Evolutionary conservation across 2,329 filamentous ascomycete species (phyloP).

Genomic region (Ceratocystis ficicola): DNA sequence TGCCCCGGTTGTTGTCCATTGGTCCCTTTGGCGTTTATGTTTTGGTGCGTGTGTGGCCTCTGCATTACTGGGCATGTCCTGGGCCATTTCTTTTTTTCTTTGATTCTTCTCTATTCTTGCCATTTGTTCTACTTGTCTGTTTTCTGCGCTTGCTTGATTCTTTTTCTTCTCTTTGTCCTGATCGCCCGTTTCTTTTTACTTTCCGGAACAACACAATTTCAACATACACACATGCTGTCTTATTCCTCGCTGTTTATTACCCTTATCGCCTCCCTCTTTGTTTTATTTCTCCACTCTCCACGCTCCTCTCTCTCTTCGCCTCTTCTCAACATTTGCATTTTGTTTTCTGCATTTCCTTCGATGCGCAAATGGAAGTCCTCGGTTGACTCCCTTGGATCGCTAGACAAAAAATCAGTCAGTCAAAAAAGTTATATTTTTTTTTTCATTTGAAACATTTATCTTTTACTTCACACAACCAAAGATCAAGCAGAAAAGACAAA

Average conservation of each 20-base stretch:
- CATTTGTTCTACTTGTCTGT: slow-evolving; percentile 7
- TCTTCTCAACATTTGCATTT: slow-evolving; percentile 14
- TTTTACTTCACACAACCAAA: background rate
- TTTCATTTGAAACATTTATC: slow-evolving; percentile 10
- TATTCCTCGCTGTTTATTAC: background rate
- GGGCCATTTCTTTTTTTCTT: slow-evolving; percentile 13
- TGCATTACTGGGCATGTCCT: slow-evolving; percentile 4
- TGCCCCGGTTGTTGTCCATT: slow-evolving; percentile 3
- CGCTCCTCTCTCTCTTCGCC: background rate
- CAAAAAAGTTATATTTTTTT: slow-evolving; percentile 21
- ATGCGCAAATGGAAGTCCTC: slow-evolving; percentile 11
- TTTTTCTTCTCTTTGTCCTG: slow-evolving; percentile 8
- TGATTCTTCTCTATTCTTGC: slow-evolving; percentile 13
- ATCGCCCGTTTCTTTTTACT: slow-evolving; percentile 10
- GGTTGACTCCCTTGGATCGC: slow-evolving; percentile 9
- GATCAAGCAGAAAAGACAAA: too few species aligned
- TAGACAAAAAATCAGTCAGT: slow-evolving; percentile 21
- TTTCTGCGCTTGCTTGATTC: background rate
- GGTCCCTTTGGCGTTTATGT: slow-evolving; percentile 10
- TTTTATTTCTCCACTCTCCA: background rate
- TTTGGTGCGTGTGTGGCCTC: background rate
- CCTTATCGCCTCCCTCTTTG: background rate
- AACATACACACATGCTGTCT: background rate
- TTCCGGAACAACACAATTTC: background rate
- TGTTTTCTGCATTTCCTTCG: slow-evolving; percentile 14